Conservation (phyloP, 768 basidiomycete species). For the Omphalotus guepiniiformis region DNA sequence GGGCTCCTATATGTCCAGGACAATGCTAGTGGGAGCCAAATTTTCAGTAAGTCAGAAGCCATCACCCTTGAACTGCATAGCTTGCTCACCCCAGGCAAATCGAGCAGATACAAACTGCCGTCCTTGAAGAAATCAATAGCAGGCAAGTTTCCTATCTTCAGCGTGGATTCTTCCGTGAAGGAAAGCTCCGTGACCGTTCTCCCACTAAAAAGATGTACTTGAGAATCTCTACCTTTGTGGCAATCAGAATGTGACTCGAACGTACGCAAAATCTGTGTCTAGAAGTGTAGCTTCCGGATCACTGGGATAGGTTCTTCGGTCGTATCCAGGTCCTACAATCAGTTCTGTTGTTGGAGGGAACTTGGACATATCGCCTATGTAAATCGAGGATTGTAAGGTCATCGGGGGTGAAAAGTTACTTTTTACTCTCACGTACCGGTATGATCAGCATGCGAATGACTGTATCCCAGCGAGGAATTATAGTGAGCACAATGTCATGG, state of each 20-base stretch:
- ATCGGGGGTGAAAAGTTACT: too few relatives aligned
- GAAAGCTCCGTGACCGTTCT: constrained; percentile 4
- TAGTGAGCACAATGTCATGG: too few relatives aligned
- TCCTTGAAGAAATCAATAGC: constrained; percentile 15
- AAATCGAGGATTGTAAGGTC: too few relatives aligned
- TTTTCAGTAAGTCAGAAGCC: background rate
- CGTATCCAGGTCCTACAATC: constrained; percentile 5
- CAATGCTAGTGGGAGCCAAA: constrained; percentile 9
- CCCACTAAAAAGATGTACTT: constrained; percentile 1
- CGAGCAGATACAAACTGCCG: constrained; percentile 14
- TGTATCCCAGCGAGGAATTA: too few relatives aligned
- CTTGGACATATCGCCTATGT: constrained; percentile 14
- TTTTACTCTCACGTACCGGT: too few relatives aligned
- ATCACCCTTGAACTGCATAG: background rate
- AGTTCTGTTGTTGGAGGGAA: constrained; percentile 10
- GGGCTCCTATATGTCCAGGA: constrained; percentile 14
- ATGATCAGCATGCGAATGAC: too few relatives aligned
- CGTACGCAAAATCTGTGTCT: constrained; percentile 12
- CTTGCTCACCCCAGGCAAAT: constrained; percentile 11
- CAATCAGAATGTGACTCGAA: background rate
- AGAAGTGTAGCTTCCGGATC: constrained; percentile 5
- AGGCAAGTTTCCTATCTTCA: constrained; percentile 9
- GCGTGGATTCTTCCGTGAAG: background rate
- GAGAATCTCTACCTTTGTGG: background rate
- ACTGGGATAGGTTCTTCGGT: constrained; percentile 4